Conservation (phyloP, 2,329 filamentous ascomycete species). For the Beauveria sp. region DNA sequence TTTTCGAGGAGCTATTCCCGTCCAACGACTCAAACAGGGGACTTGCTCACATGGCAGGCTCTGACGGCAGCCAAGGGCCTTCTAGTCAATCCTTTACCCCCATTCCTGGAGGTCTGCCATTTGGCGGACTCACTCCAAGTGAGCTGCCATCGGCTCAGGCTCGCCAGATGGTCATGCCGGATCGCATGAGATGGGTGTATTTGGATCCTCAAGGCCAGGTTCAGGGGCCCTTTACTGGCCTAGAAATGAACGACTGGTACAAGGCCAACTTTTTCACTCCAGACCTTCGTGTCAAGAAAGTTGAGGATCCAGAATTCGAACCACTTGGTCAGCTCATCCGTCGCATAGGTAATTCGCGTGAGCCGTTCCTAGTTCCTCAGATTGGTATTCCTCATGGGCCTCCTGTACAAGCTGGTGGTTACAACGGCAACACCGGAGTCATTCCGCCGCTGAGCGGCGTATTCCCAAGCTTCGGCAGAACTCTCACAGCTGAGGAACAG, state of each 20-base stretch:
- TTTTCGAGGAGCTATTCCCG: conserved; percentile 49
- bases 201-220: conserved; percentile 87
- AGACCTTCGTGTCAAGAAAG: conserved; percentile 87
- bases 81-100: conserved; percentile 27
- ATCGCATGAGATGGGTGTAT: conserved; percentile 98
- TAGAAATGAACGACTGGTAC: conserved; percentile 99
- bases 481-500: conserved; percentile 93
- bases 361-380: conserved; percentile 95
- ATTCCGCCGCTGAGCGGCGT: conserved; percentile 86
- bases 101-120: conserved; percentile 27
- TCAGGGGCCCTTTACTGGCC: conserved; percentile 88
- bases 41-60: conserved; percentile 23
- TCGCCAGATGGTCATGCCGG: conserved; percentile 97
- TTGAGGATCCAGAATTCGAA: conserved; percentile 91
- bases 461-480: conserved; percentile 91
- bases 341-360: conserved; percentile 91
- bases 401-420: conserved; percentile 44
- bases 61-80: neutral
- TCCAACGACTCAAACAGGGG: conserved; percentile 22
- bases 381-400: conserved; percentile 90
- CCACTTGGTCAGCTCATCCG: conserved; percentile 90
- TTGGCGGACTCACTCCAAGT: conserved; percentile 26
- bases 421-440: conserved; percentile 51
- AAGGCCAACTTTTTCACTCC: conserved; percentile 97
- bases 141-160: conserved; percentile 60